Base-by-base conservation (phyloP, 768 basidiomycete species). In the Boletus pseudo-olivaceus region DNA sequence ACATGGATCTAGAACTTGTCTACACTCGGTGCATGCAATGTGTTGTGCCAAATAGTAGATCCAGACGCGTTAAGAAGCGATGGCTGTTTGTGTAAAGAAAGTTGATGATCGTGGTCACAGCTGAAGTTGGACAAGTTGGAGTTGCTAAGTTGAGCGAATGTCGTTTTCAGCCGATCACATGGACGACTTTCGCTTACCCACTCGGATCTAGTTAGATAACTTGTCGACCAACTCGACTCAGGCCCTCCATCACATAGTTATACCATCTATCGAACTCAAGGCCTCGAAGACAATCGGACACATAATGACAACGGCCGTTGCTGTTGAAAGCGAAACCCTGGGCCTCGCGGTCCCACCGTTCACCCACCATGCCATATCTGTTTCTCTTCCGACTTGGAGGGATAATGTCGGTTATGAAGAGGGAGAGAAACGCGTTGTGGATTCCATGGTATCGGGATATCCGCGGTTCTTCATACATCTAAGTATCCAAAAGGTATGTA, bases 401-500 rank as follows among this genome's bases (percentile, higher is more conserved):
- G 95, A 98, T 70, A 91, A 88, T 62, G 83, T 98, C 19, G 94
- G 78, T 12, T 98, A 98, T 62, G 96, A 98, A 70, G 88, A 93
- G 62, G 92, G 92, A 17, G 85, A 89, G 9, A 82, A 87, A 61
- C 78, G 93, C 35, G 84, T 98, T 6, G 65, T 89, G 1, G 80
- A 88, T 53, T 75, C 72, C 7, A 92, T 96, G 94, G 82, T 89
- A 39, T 81, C 85, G 4, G 96, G 95, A 5, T 99, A 98, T 66
- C 96, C 96, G 0, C 76, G 96, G 49, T 98, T 98, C 73, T 97
- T 96, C 72, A 88, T 98, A 49, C 90, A 97, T 69, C 73, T 83
- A 29, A 87, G 79, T 57, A 93, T 97, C 39, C 81, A 82, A 64
- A 90, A 91, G 78, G 96, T 93, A 65, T 59, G 35, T n/a, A n/a